Base-by-base conservation (phyloP, 2,329 filamentous ascomycete genomes). In the Phialocephala sp. region DNA sequence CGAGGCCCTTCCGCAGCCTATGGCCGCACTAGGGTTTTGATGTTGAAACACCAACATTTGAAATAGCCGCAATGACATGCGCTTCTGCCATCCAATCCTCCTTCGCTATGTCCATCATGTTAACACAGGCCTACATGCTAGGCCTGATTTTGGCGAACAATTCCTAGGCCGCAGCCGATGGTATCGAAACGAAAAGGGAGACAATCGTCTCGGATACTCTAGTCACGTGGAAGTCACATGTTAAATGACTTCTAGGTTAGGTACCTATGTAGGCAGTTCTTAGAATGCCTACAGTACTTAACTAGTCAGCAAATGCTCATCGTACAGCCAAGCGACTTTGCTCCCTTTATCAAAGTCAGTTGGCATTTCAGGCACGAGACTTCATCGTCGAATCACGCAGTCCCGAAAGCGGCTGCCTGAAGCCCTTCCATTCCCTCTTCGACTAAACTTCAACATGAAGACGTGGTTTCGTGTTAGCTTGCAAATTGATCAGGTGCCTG, bases 321-420 rank as follows among this genome's bases (percentile, higher is more conserved):
- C 12, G 3, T 50, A 11, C 20, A 50, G 8, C n/a, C n/a, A 24
- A 50, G n/a, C 11, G 8, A 9, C 1, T 22, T 11, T n/a, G 11
- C 11, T 24, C 45, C 8, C 22, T 22, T 14, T 1, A 50, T 22
- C 41, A 14, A 43, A 8, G n/a, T 50, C 4, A 22, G 45, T 24
- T 50, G 22, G 14, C 1, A 24, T 11, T 8, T 27, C 50, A 54
- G 50, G 24, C 50, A 54, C 50, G 12, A 54, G 4, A n/a, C n/a
- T 20, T 15, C 50, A 35, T 35, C 50, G 14, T 35, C 64, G 62
- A 69, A 69, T 69, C 64, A 63, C 37, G 45, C 54, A 12, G 9
- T 18, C 14, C 56, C 35, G 9, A 63, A 66, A 56, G 50, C 60
- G 60, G 65, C 15, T 69, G 67, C 67, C 67, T 69, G 52, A 22